phyloP scores from a whole-genome alignment of 2,329 filamentous ascomycete species.

The Dryadomyces quercus-mongolicae region DNA sequence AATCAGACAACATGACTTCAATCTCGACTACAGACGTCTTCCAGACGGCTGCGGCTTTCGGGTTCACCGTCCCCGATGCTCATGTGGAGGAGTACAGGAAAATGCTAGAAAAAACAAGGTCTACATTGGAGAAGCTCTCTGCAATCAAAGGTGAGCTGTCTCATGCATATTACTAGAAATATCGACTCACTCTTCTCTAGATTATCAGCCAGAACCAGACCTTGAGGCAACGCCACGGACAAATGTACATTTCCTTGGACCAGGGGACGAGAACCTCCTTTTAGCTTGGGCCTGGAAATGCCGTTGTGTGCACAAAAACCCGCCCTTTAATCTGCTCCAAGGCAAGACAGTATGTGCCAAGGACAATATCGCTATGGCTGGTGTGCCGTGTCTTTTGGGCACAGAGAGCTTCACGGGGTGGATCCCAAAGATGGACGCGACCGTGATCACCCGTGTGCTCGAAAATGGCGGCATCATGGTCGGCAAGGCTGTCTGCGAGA shows the following conservation, averaged over 20 bases:
- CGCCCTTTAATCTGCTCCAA: conserved; percentile 19
- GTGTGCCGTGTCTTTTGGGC: conserved; percentile 30
- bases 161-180: not conserved
- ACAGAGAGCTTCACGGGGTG: conserved; percentile 26
- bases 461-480: conserved; percentile 27
- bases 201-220: conserved; percentile 19
- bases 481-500: conserved; percentile 34
- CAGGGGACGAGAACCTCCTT: conserved; percentile 20
- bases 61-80: conserved; percentile 16
- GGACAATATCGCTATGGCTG: conserved; percentile 33
- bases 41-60: conserved; percentile 16
- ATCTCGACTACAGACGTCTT: conserved; percentile 10
- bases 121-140: conserved; percentile 8
- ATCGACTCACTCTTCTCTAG: conserved; percentile 8
- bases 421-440: conserved; percentile 28
- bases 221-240: conserved; percentile 5
- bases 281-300: conserved; percentile 31
- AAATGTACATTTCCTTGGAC: conserved; percentile 20
- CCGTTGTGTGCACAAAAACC: conserved; percentile 20
- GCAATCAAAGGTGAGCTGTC: conserved; percentile 9
- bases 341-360: conserved; percentile 32
- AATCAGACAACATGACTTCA: conserved; percentile 1
- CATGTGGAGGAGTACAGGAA: conserved; percentile 18
- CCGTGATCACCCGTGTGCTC: conserved; percentile 28
- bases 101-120: conserved; percentile 10